Base-by-base conservation (phyloP, 108 stramenopile species). In the Nitzschia putrida region DNA sequence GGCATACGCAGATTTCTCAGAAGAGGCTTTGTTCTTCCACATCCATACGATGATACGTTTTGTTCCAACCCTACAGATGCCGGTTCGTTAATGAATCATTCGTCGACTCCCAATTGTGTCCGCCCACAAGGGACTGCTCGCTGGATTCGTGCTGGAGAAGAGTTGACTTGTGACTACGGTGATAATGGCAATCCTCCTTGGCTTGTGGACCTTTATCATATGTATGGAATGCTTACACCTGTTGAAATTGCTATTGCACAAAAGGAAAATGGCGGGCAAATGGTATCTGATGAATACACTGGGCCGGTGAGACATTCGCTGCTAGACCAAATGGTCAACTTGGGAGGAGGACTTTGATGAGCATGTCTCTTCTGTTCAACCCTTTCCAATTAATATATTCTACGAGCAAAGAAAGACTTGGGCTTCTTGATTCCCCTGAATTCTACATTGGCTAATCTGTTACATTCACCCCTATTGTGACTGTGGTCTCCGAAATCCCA, bases 1-100 rank as follows among this genome's bases (percentile, higher is more conserved):
- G 58, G 50, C 12, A 67, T 61, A 14, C 57, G 44, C 20, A 7
- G 23, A 4, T 74, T 74, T 61, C 29, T 74, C n/a, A 16, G 66
- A 25, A 57, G 65, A 37, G 73, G 73, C 0, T 74, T 74, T 42
- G 66, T 74, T 5, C 52, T 74, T 21, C 65, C 49, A 29, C 18
- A 57, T 6, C 57, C 63, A 29, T 44, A 73, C 10, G 72, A 73
- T 57, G 56, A 73, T 20, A 53, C n/a, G 16, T 73, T 64, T 37
- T 55, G 65, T n/a, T 73, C 72, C 54, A 73, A 73, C 57, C 72
- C 72, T 9, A 73, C 72, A 8, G 72, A 73, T 54, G 53, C 72
- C 4, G 72, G 72, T 3, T 39, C 63, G 18, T 57, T 65, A 18
- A 73, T 64, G 40, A 73, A 73, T 55, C 72, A 73, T 65, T 57